phyloP scores from a whole-genome alignment of 139 green algal species.

The Coelastrella sp. region DNA sequence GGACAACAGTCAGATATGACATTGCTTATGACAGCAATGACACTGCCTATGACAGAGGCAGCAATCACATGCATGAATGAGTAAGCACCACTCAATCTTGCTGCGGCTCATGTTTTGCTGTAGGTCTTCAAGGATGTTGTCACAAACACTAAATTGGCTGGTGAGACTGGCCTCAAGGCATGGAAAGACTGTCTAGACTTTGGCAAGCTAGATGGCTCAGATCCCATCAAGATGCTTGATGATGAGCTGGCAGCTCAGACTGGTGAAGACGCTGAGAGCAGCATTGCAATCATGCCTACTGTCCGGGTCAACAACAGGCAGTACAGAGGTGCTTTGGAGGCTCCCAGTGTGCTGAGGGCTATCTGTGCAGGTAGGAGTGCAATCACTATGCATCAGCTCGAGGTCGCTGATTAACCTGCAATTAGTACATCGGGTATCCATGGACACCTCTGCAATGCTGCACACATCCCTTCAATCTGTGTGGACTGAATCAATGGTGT shows the following conservation, averaged over 20 bases:
- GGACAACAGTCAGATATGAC: too few species aligned
- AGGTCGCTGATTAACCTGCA: too few species aligned
- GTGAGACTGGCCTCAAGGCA: constrained; percentile 26
- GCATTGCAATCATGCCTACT: constrained; percentile 90
- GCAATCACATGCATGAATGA: too few species aligned
- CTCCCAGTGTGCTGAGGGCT: constrained; percentile 79
- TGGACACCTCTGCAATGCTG: not conserved
- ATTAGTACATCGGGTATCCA: not conserved
- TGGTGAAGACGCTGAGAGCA: constrained; percentile 41
- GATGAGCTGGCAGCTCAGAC: constrained; percentile 80
- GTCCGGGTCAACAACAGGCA: constrained; percentile 92
- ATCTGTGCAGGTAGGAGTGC: constrained; percentile 75
- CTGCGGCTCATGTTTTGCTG: too few species aligned
- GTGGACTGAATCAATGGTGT: too few species aligned
- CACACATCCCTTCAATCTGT: not conserved
- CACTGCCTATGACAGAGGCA: not conserved
- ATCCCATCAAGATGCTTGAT: constrained; percentile 70
- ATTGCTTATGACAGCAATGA: too few species aligned
- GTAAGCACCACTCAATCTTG: too few species aligned
- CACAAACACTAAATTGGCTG: constrained; percentile 37
- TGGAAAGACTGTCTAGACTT: constrained; percentile 62
- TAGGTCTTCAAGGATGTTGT: constrained; percentile 73
- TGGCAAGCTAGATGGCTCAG: constrained; percentile 58
- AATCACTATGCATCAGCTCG: too few species aligned
- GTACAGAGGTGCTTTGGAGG: constrained; percentile 86